Conservation (phyloP, 306 rosid species). For the Pterocarpus macrocarpus region DNA sequence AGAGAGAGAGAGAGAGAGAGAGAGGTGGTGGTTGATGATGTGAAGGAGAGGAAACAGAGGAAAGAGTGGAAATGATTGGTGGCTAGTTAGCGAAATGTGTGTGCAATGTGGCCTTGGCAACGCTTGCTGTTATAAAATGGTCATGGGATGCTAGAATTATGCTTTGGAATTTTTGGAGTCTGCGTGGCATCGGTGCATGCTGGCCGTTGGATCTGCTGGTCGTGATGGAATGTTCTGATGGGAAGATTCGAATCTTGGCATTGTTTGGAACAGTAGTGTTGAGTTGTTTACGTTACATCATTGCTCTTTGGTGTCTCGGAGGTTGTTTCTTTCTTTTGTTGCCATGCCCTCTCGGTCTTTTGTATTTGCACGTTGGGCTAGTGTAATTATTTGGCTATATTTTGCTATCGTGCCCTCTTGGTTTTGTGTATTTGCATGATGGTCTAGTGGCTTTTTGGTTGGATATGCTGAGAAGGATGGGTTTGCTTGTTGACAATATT, state of each 20-base stretch:
- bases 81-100: constrained; percentile 19
- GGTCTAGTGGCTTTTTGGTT: neutral
- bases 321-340: constrained; percentile 21
- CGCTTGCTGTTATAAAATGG: neutral
- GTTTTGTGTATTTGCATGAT: constrained; percentile 31
- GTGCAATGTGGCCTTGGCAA: no score
- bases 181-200: neutral
- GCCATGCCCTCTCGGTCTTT: constrained; percentile 14
- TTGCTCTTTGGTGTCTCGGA: no score
- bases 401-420: constrained; percentile 27
- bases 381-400: neutral
- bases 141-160: constrained; percentile 32
- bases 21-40: neutral
- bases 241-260: constrained; percentile 75
- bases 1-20: constrained; percentile 7
- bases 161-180: constrained; percentile 42
- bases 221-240: constrained; percentile 65
- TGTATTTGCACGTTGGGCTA: constrained; percentile 16
- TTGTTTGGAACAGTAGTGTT: neutral
- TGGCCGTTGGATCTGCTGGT: constrained; percentile 58
- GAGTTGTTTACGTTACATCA: neutral
- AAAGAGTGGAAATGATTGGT: constrained; percentile 23
- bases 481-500: neutral
- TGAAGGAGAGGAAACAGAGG: neutral
- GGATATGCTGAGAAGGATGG: neutral